Evolutionary conservation across 805 yeast genomes (phyloP).

Genomic region (Ogataea ramenticola): DNA sequence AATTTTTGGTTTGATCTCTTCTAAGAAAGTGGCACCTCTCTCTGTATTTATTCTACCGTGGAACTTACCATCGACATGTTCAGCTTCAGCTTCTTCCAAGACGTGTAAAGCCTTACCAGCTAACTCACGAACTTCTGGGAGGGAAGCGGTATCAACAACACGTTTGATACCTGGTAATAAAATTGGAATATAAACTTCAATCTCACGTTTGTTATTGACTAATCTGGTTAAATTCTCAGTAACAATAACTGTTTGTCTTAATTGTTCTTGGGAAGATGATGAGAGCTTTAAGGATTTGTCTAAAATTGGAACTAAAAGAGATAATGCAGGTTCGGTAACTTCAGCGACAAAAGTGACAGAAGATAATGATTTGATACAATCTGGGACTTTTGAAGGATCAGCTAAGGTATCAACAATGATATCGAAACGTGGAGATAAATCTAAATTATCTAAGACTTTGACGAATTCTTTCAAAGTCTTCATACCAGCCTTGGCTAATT

Average conservation of each 20-base stretch:
- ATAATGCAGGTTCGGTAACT: slow-evolving; percentile 92
- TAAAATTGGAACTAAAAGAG: slow-evolving; percentile 85
- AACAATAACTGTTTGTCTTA: slow-evolving; percentile 94
- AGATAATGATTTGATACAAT: slow-evolving; percentile 80
- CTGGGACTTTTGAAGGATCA: slow-evolving; percentile 82
- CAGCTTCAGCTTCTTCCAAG: slow-evolving; percentile 70
- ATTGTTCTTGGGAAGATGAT: slow-evolving; percentile 89
- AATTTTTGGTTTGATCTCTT: slow-evolving; percentile 20
- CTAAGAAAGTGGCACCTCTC: slow-evolving; percentile 41
- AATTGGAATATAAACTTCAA: slow-evolving; percentile 78
- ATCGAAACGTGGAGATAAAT: slow-evolving; percentile 79
- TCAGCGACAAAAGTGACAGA: slow-evolving; percentile 97
- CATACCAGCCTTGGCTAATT: slow-evolving; percentile 79
- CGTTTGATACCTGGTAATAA: slow-evolving; percentile 87
- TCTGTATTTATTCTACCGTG: slow-evolving; percentile 63
- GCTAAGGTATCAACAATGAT: slow-evolving; percentile 82
- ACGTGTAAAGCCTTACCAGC: slow-evolving; percentile 83
- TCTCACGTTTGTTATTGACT: slow-evolving; percentile 89
- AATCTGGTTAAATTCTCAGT: slow-evolving; percentile 92
- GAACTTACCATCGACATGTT: slow-evolving; percentile 61
- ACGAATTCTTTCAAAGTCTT: slow-evolving; percentile 65
- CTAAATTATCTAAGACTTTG: slow-evolving; percentile 83
- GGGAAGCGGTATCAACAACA: slow-evolving; percentile 82
- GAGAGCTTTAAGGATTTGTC: slow-evolving; percentile 82
- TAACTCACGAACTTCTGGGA: slow-evolving; percentile 93